Conservation (phyloP, 768 basidiomycete genomes). For the Leucocoprinus sp. region DNA sequence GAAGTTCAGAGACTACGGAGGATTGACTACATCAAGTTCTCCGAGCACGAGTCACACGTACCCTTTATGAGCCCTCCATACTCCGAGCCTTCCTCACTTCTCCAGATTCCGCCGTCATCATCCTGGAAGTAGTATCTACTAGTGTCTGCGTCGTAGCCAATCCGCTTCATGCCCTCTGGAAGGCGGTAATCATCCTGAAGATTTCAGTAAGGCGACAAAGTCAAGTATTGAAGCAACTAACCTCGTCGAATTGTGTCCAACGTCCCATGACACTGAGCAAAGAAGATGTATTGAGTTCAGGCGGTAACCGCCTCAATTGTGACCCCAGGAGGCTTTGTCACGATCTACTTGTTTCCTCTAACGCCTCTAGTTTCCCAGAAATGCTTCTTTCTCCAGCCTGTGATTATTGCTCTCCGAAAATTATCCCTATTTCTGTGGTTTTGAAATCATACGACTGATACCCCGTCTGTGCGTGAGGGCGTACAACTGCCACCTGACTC, state of each 20-base stretch:
- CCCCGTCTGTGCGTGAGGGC: not conserved
- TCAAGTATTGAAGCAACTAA: constrained; percentile 14
- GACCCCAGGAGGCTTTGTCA: constrained; percentile 4
- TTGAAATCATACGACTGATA: constrained; percentile 2
- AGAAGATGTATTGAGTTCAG: not conserved
- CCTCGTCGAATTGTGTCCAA: constrained; percentile 41
- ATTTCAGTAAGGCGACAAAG: constrained; percentile 11
- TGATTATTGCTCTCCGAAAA: constrained; percentile 3
- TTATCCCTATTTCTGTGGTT: not conserved
- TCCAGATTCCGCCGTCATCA: constrained; percentile 46
- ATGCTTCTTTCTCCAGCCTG: constrained; percentile 7
- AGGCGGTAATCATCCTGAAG: constrained; percentile 42
- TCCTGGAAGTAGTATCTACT: constrained; percentile 60
- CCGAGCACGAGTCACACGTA: constrained; percentile 15
- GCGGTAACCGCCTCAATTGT: not conserved
- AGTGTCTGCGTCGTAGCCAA: constrained; percentile 71
- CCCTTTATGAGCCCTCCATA: constrained; percentile 51
- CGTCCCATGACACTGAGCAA: constrained; percentile 22
- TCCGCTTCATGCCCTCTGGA: constrained; percentile 53
- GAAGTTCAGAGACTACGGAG: constrained; percentile 25
- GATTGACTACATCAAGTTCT: constrained; percentile 4
- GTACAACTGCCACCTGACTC: constrained; percentile 1
- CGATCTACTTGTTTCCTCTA: not conserved
- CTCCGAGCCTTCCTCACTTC: constrained; percentile 50
- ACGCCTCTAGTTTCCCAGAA: constrained; percentile 2